Base-by-base conservation (phyloP, 352 stramenopile species). In the Phytophthora tubulina region DNA sequence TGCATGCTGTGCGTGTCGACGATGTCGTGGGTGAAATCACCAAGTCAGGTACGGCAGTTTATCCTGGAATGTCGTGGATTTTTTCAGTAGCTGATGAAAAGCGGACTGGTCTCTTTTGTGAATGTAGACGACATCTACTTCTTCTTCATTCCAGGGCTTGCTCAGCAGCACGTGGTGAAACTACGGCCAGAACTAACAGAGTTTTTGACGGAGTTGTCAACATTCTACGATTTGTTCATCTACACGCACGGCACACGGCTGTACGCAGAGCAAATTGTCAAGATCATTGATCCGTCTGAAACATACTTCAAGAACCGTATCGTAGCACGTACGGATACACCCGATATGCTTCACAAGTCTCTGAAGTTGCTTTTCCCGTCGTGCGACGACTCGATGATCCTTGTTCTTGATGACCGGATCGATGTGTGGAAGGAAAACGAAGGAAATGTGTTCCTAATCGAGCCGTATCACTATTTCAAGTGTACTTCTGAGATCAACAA, bases 181-280 rank as follows among this genome's bases (percentile, higher is more conserved):
- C 76, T 98, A 42, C 93, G 96, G 30, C 96, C 96, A 3, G 88
- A 96, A 9, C 70, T 99, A 3, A 82, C 84, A 36, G 72, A 89
- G 32, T 99, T 98, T 61, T 84, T 99, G n/a, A 67, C 83, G 14
- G 78, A 92, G 36, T 82, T 97, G 15, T 86, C 86, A 51, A 69
- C 63, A 3, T 81, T 86, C 7, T 99, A 98, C 76, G 94, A 98
- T 77, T 59, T 99, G 17, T 97, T 96, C 42, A 97, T 99, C 33
- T 98, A 99, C 83, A 99, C 96, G 27, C 95, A 98, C 42, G 96
- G 96, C 57, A 99, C 95, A 21, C 82, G 95, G 17, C 73, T 94
- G 44, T 99, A 99, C 79, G 96, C 96, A 1, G 94, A 98, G 73
- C 81, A 97, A 66, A 97, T 99, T 63, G 91, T 94, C 30, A 89